Evolutionary conservation across 73 alveolate species (phyloP), one percentile per base, ranked within the genome.

Genomic region (Blepharisma stoltei): DNA sequence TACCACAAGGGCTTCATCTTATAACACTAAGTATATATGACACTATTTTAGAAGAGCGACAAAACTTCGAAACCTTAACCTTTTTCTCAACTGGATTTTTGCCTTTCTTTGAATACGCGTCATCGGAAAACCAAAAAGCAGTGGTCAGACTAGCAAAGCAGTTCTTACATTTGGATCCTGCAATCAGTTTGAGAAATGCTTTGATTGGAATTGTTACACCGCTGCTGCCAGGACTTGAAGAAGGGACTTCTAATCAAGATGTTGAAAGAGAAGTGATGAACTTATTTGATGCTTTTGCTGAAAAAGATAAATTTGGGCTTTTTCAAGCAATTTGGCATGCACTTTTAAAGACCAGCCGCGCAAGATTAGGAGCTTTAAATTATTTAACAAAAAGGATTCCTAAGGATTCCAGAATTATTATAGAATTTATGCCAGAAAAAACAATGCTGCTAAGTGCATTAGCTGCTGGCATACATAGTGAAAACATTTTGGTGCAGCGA

Each of bases 1-100:
- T 60, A 38, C 73, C 73, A 14, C 73, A 60, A 60, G 73, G 73
- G 3, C 73, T 60, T 60, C 73, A 60, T 25, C 46, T 38, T 9
- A 18, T 60, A 25, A 60, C 73, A 4, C 46, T 60, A 25, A 60
- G 23, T 2, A 60, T 60, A 8, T 60, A 60, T 25, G 73, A 60
- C 14, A 14, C 73, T 14, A 60, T 60, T 20, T 25, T 60, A 18
- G 18, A 60, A 25, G 23, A 60, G 3, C 11, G 45, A 11, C 45
- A 14, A 9, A 60, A 14, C 38, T 9, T 11, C 23, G 48, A 60
- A 5, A 38, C 14, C 47, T 60, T 14, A 8, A 1, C 23, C 46
- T 25, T 60, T 14, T 60, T 60, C 73, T 25, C 23, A 14, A 60
- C 73, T 20, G 73, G 73, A 14, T 20, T 60, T 11, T 38, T 60